Evolutionary conservation across 345 rosid genomes (phyloP), one percentile per base, ranked within the genome.

Genomic region (Durio zibethinus): DNA sequence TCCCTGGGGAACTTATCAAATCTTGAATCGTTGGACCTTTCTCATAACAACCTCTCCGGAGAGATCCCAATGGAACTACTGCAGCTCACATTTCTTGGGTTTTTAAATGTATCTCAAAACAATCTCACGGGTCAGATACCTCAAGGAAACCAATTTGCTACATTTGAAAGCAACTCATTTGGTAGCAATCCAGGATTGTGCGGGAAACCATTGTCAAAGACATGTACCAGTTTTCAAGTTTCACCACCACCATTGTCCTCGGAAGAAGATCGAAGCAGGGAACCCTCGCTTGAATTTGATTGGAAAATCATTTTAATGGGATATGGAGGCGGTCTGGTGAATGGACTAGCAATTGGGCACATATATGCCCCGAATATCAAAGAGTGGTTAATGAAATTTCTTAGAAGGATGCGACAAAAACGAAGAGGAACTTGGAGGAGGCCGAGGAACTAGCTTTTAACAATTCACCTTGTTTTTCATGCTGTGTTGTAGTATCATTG

Each of bases 21-120:
- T 0, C 79, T 83, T 33, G 79, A 79, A 72, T 68, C 83, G 0
- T 42, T 81, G 10, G 86, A 83, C 21, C 70, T 81, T 20, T 83
- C 84, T 15, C 20, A 5, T 0, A 85, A 85, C 75, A 29, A 23
- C 20, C 76, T 83, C 40, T 81, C 57, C 0, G 79, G 83, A n/a
- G 5, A 52, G 1, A 79, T 85, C 36, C 83, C 82, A n/a, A 14
- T 23, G 12, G 29, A 79, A 25, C 54, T 83, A 3, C 36, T n/a
- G 0, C 29, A 76, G 7, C 78, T 83, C 18, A 63, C 64, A 0
- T 83, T 67, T 35, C 82, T 85, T 10, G 62, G 20, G 4, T 12
- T 42, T 20, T 31, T 81, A 3, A 66, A 81, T 65, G 10, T 83
- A 47, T 80, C 88, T 0, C 36, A 75, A 1, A 83, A 83, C 31